Evolutionary conservation across 2,329 filamentous ascomycete genomes (phyloP).

Genomic region (Colletotrichum simmondsii): DNA sequence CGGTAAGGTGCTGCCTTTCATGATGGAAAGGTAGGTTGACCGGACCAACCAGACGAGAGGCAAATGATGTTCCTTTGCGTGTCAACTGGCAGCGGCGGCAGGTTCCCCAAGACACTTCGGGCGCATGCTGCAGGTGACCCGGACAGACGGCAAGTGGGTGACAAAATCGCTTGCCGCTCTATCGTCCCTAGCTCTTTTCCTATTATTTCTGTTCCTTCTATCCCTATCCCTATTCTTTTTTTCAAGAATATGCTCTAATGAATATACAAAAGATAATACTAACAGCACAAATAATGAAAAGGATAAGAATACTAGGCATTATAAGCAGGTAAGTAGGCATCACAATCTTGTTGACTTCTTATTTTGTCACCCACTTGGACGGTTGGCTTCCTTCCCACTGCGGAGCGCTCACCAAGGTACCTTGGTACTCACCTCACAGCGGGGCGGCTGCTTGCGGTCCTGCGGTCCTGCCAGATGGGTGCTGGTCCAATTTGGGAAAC

Average conservation of each 20-base stretch:
- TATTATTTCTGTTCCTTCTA: no score
- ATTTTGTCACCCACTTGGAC: no score
- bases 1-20: neutral
- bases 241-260: no score
- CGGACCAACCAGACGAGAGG: slow-evolving; percentile 6
- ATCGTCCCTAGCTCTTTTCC: no score
- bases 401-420: neutral
- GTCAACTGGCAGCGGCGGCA: slow-evolving; percentile 11
- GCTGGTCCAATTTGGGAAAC: neutral
- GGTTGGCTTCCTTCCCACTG: neutral
- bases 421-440: neutral
- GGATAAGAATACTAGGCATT: no score
- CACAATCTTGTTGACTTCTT: no score
- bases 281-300: no score
- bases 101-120: neutral
- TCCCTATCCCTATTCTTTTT: no score
- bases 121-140: slow-evolving; percentile 15
- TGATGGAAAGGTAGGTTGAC: neutral
- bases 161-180: no score
- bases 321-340: no score
- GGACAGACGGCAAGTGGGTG: neutral
- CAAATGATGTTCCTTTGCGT: slow-evolving; percentile 1
- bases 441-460: neutral
- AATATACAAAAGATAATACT: no score
- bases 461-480: neutral